Percentiles rank a stretch among this genome's conserved stretches.
Conservation (phyloP, 73 alveolate species). For the Paramecium caudatum region DNA sequence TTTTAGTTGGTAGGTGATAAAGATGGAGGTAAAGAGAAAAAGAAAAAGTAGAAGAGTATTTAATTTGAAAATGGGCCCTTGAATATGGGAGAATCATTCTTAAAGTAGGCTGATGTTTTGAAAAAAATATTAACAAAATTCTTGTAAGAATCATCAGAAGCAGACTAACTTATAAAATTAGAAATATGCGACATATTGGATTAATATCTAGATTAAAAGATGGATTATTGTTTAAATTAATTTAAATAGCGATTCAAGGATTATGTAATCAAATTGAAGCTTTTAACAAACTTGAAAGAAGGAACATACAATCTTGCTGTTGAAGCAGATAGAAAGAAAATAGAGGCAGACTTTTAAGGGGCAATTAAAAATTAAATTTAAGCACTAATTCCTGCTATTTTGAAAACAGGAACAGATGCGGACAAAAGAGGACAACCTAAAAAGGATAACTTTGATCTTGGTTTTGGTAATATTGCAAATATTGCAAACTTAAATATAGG, state of each 20-base stretch:
- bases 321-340: constrained; percentile 17
- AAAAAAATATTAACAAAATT: constrained; percentile 62
- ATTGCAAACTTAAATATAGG: constrained; percentile 49
- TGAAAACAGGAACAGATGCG: constrained; percentile 71
- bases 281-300: not conserved
- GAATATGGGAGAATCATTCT: constrained; percentile 70
- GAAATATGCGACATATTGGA: constrained; percentile 75
- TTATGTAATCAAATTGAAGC: not conserved
- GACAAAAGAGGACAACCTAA: constrained; percentile 70
- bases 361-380: constrained; percentile 26
- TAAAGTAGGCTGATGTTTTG: constrained; percentile 72
- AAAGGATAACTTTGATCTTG: constrained; percentile 34
- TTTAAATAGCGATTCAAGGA: constrained; percentile 63
- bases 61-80: not conserved
- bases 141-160: constrained; percentile 69
- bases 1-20: constrained; percentile 45
- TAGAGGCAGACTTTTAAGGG: constrained; percentile 24
- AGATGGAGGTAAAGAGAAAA: constrained; percentile 65
- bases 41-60: constrained; percentile 58
- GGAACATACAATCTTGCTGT: not conserved
- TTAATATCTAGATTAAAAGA: constrained; percentile 64
- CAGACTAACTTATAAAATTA: constrained; percentile 62
- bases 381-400: constrained; percentile 64
- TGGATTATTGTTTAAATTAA: constrained; percentile 66
- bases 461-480: constrained; percentile 4